Evolutionary conservation across 768 basidiomycete genomes (phyloP), one percentile per base, ranked within the genome.

Genomic region (Suillus placidus): DNA sequence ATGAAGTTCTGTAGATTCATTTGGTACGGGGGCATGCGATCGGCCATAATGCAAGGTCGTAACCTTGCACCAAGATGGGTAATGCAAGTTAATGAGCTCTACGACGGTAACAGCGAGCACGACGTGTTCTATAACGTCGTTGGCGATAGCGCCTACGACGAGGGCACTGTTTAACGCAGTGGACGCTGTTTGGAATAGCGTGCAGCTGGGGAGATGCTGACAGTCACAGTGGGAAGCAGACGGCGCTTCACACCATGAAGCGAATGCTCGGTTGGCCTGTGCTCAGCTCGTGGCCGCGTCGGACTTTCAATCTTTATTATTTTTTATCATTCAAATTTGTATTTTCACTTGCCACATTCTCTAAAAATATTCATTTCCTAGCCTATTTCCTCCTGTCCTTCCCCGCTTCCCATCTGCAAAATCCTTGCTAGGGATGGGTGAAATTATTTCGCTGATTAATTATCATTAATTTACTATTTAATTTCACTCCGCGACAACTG

Each of bases 201-300:
- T 63, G 54, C 67, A 71, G 66, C 76, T 73, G 77, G 69, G 77
- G 74, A 73, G 74, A 81, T 80, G 76, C 80, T 81, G 83, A 82
- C 84, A 83, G 86, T 83, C 83, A 85, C 83, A 81, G 83, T 80
- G 83, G 84, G 82, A 80, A 81, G 81, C 80, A 77, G 77, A 71
- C 76, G 78, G 78, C 80, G 80, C 80, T 78, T 76, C 76, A 78
- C 73, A 71, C 75, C 74, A 54, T 74, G 76, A 76, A 77, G 58
- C 58, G 58, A 60, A 60, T 60, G 58, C 58, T 60, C 57, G 57
- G 57, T 55, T 58, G 57, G 57, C 57, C 58, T 60, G 58, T 60
- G 40, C 58, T 60, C 14, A 60, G 58, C 58, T 60, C 58, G 58
- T 60, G 58, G 56, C 56, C 18, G 26, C 16, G 40, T 52, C 76